Evolutionary conservation across 257 asterid species (phyloP).

Genomic region (Solanum ahanhuiri): DNA sequence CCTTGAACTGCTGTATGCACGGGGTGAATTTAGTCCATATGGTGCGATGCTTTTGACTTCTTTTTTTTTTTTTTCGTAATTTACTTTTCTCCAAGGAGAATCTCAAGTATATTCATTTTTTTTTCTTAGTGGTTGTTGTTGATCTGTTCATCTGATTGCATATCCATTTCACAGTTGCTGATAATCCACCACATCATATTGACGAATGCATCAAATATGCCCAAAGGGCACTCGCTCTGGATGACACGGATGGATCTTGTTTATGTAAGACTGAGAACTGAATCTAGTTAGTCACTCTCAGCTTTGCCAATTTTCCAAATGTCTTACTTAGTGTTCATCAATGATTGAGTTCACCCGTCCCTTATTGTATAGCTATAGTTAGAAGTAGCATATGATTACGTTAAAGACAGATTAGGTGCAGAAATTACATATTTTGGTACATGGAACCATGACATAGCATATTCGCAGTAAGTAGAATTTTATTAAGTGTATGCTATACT

Average conservation of each 20-base stretch:
- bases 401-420: neutral
- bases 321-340: neutral
- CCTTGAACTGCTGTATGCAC: neutral
- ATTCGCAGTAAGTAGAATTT: neutral
- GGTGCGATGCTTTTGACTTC: neutral
- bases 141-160: no score
- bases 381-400: neutral
- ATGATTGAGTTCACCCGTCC: neutral
- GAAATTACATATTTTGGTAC: no score
- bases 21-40: neutral
- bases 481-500: neutral
- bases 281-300: neutral
- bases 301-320: neutral
- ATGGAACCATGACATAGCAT: neutral
- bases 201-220: slow-evolving; percentile 80
- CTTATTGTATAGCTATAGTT: neutral
- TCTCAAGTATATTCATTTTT: neutral
- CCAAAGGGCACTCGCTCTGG: slow-evolving; percentile 29
- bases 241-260: neutral
- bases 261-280: neutral
- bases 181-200: slow-evolving; percentile 48
- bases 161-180: slow-evolving; percentile 37
- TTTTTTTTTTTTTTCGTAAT: neutral
- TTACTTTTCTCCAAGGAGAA: neutral
- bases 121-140: neutral